Evolutionary conservation across 176 grass and related monocot species (phyloP), one percentile per base, ranked within the genome.

Genomic region (Leersia perrieri): DNA sequence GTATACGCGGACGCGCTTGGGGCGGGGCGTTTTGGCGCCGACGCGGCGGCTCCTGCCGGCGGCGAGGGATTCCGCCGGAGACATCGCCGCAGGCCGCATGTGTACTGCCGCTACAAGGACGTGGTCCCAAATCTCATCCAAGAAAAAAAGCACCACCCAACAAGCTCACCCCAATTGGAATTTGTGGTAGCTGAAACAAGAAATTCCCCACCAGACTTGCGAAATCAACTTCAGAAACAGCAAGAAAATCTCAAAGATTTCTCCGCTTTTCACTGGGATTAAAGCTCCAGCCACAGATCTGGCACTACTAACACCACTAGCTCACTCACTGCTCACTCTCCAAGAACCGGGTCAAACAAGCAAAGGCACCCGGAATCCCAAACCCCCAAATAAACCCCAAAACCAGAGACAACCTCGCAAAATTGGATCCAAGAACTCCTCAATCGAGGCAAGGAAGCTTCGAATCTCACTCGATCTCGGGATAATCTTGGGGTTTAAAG

Each of bases 1-100:
- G 83, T 20, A 85, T 36, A 94, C 73, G 25, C 83, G 86, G 7
- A 94, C 70, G 33, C 82, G 82, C 82, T 89, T 89, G 2, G 72
- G 87, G 4, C 9, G 33, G 1, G 71, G 51, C 22, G 38, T 12
- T 3, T 25, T 29, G 0, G 20, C 0, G 0, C n/a, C 72, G 7
- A 2, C 23, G 33, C 77, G 77, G 82, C 77, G 82, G 72, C 65
- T 77, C 11, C 77, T 83, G 66, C 66, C 14, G 44, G 66, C 30
- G 58, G 87, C 58, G 22, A 76, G 32, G 63, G 71, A 76, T 14
- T 53, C 39, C 1, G 32, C 25, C 2, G 7, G 11, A 70, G 77
- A 58, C 82, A 72, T 81, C 82, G 34, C 55, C 71, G 23, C 47
- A 45, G 61, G 34, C 14, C 70, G 70, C 84, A 45, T 29, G 69